Percentiles rank a stretch among this genome's conserved stretches.
Evolutionary conservation across 2,329 filamentous ascomycete species (phyloP).

Genomic region (Cryphonectria carpinicola): DNA sequence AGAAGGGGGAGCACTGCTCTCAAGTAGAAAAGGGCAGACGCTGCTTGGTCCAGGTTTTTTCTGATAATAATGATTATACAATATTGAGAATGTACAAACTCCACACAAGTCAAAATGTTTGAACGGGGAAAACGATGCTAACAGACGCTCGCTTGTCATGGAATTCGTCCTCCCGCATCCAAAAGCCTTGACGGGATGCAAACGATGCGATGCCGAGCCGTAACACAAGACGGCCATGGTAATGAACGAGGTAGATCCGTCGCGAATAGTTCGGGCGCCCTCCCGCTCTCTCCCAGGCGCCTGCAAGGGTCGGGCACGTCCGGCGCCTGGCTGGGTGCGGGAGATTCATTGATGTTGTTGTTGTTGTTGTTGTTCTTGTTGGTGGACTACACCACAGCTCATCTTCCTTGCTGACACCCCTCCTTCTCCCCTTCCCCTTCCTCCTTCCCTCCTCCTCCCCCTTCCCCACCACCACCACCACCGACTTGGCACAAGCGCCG

Average conservation of each 20-base stretch:
- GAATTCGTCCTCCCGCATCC: constrained; percentile 27
- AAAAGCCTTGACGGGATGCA: constrained; percentile 21
- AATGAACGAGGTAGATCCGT: constrained; percentile 13
- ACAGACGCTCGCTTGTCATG: constrained; percentile 28
- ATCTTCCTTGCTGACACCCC: not conserved
- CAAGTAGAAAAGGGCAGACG: constrained; percentile 10
- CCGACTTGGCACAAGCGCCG: not conserved
- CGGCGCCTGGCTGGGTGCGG: constrained; percentile 10
- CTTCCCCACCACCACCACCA: constrained; percentile 9
- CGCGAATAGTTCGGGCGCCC: not conserved
- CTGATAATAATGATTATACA: constrained; percentile 42
- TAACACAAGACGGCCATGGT: constrained; percentile 11
- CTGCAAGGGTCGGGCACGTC: not conserved
- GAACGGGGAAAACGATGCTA: constrained; percentile 20
- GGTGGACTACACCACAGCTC: constrained; percentile 15
- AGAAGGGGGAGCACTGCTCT: constrained; percentile 12
- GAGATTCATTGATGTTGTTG: constrained; percentile 5
- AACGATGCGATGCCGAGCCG: constrained; percentile 15
- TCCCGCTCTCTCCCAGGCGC: not conserved
- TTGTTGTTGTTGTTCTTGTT: constrained; percentile 1
- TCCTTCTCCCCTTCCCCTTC: not conserved
- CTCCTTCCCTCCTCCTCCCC: not conserved
- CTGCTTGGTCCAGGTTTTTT: constrained; percentile 25
- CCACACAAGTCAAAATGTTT: constrained; percentile 33
- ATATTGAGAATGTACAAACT: constrained; percentile 42